phyloP scores from a whole-genome alignment of 306 rosid genomes.

The Acacia confusa region DNA sequence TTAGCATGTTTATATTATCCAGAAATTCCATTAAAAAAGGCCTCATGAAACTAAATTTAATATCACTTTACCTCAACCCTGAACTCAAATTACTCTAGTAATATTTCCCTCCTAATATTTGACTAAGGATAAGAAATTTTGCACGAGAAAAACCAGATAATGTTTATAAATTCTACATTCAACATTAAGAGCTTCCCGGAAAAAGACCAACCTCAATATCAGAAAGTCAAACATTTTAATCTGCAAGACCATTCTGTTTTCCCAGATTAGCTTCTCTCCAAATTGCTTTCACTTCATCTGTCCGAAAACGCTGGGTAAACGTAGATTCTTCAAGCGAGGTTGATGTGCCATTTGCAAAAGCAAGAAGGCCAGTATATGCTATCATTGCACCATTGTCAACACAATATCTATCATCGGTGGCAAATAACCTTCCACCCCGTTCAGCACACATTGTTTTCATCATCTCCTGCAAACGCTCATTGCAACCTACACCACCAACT shows the following conservation, averaged over 20 bases:
- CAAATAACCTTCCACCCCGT: constrained; percentile 86
- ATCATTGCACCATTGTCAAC: constrained; percentile 95
- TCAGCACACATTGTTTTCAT: constrained; percentile 91
- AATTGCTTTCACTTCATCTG: constrained; percentile 89
- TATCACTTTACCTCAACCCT: neutral
- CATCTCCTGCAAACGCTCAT: constrained; percentile 88
- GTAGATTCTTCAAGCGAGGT: constrained; percentile 75
- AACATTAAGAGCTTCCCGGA: neutral
- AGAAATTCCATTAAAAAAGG: neutral
- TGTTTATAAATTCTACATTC: neutral
- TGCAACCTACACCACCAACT: constrained; percentile 96
- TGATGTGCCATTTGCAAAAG: constrained; percentile 62
- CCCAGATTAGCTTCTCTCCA: constrained; percentile 66
- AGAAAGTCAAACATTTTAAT: constrained; percentile 34
- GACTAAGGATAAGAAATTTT: neutral
- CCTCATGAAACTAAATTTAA: neutral
- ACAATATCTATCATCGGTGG: constrained; percentile 92
- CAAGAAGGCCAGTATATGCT: constrained; percentile 92
- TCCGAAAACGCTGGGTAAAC: constrained; percentile 84
- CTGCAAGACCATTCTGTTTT: constrained; percentile 32
- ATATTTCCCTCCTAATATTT: constrained; percentile 6
- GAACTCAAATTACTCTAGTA: neutral
- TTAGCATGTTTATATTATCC: neutral
- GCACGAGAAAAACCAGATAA: neutral
- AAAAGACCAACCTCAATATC: constrained; percentile 23